Conservation (phyloP, 768 basidiomycete genomes). For the Amanita rimosa region DNA sequence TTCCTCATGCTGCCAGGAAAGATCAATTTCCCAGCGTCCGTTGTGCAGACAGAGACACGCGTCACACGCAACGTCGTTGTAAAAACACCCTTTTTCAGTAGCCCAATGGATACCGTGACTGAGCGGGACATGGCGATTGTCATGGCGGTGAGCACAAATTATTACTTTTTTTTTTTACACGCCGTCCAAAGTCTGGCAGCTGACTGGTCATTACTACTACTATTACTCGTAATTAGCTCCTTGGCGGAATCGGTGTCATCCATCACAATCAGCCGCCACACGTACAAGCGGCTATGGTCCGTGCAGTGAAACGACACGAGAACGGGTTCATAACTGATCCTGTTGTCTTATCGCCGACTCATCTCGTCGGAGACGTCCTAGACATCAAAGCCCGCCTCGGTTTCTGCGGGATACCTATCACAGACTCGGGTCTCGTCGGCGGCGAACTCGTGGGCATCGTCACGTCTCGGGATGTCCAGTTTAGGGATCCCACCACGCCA, state of each 20-base stretch:
- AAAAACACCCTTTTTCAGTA: conserved; percentile 95
- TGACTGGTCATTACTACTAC: too few relatives aligned
- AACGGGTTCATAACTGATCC: conserved; percentile 98
- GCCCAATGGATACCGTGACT: conserved; percentile 99
- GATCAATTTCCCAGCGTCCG: conserved; percentile 83
- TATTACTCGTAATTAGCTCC: conserved; percentile 39
- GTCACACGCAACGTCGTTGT: conserved; percentile 86
- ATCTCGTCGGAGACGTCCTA: conserved; percentile 79
- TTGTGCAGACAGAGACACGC: conserved; percentile 72
- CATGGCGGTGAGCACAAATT: conserved; percentile 71
- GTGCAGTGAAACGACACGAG: conserved; percentile 95
- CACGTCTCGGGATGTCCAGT: conserved; percentile 93
- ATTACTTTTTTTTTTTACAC: conserved; percentile 1
- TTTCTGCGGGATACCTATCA: conserved; percentile 96
- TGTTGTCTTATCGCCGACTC: conserved; percentile 70
- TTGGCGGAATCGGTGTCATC: conserved; percentile 96
- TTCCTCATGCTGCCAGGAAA: conserved; percentile 91
- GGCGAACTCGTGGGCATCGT: conserved; percentile 95
- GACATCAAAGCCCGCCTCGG: conserved; percentile 88
- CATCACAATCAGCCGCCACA: conserved; percentile 88
- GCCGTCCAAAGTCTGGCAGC: conserved; percentile 1
- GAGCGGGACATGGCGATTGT: conserved; percentile 90
- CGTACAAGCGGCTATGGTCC: conserved; percentile 92
- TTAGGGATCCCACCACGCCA: conserved; percentile 54
- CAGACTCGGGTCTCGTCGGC: conserved; percentile 78